phyloP scores from a whole-genome alignment of 2,329 filamentous ascomycete species.

The Akanthomyces dipterigenus region DNA sequence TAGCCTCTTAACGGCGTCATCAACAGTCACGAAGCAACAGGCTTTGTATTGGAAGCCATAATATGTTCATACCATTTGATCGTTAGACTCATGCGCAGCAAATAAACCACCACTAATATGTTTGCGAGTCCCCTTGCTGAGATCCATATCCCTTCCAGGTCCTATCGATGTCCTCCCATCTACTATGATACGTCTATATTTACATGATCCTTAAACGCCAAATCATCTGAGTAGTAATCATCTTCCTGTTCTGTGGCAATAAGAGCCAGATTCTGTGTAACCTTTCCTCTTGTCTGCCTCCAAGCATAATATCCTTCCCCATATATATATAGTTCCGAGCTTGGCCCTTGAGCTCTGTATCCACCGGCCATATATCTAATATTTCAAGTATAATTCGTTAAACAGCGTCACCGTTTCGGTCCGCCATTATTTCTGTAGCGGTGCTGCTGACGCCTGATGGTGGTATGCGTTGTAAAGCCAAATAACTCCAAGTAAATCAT shows the following conservation, averaged over 20 bases:
- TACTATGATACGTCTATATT: slow-evolving; percentile 17
- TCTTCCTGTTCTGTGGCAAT: slow-evolving; percentile 4
- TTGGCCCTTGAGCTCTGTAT: background rate
- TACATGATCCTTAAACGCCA: slow-evolving; percentile 18
- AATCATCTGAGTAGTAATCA: background rate
- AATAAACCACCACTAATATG: slow-evolving; percentile 17
- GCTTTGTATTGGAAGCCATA: slow-evolving; percentile 19
- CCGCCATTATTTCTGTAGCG: slow-evolving; percentile 3
- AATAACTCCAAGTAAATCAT: slow-evolving; percentile 11
- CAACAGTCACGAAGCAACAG: background rate
- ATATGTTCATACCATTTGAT: slow-evolving; percentile 27
- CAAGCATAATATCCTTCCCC: slow-evolving; percentile 10
- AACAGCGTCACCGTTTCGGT: background rate
- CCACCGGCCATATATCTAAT: slow-evolving; percentile 19
- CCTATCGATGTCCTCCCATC: slow-evolving; percentile 13
- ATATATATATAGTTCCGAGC: slow-evolving; percentile 22
- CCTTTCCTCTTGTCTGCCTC: background rate
- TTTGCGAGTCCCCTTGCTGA: slow-evolving; percentile 13
- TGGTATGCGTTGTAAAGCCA: slow-evolving; percentile 1
- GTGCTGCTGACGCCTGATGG: background rate
- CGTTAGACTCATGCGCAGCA: slow-evolving; percentile 25
- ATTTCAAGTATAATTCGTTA: slow-evolving; percentile 21
- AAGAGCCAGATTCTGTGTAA: slow-evolving; percentile 7
- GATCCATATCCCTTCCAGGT: slow-evolving; percentile 16
- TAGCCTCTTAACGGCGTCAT: background rate